Evolutionary conservation across 441 rosid genomes (phyloP).

Genomic region (Populus hybrid): DNA sequence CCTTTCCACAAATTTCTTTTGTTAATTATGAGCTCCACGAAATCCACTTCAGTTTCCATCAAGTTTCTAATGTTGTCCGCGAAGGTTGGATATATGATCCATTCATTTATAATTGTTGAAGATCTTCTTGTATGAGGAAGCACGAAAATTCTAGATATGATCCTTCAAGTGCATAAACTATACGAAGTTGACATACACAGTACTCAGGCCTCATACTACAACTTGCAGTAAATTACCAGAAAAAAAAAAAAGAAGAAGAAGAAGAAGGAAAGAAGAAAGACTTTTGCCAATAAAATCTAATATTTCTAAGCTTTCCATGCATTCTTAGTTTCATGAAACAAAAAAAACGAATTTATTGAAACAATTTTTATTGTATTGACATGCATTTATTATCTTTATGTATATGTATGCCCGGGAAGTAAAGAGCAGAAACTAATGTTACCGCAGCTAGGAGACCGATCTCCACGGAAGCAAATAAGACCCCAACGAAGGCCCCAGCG

Average conservation of each 20-base stretch:
- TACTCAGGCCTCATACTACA: too few relatives aligned
- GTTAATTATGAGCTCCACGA: background rate
- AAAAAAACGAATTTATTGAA: too few relatives aligned
- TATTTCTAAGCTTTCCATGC: too few relatives aligned
- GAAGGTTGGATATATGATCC: background rate
- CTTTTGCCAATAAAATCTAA: too few relatives aligned
- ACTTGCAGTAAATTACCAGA: too few relatives aligned
- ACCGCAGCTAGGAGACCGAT: constrained; percentile 85
- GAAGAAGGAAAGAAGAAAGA: too few relatives aligned
- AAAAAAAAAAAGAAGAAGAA: too few relatives aligned
- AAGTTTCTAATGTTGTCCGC: background rate
- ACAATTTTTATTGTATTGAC: too few relatives aligned
- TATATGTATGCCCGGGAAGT: background rate
- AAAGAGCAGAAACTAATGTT: background rate
- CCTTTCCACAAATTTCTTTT: background rate
- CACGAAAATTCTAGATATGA: background rate
- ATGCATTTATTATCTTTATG: background rate
- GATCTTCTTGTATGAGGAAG: background rate
- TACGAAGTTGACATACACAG: too few relatives aligned
- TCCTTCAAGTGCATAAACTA: too few relatives aligned
- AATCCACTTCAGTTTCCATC: background rate
- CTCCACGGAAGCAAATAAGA: constrained; percentile 77
- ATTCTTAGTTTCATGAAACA: too few relatives aligned
- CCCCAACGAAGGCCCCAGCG: constrained; percentile 77
- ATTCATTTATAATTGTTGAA: background rate